Percentiles rank a stretch among this genome's conserved stretches.
Conservation (phyloP, 768 basidiomycete species). For the Pleurotus sapidus region DNA sequence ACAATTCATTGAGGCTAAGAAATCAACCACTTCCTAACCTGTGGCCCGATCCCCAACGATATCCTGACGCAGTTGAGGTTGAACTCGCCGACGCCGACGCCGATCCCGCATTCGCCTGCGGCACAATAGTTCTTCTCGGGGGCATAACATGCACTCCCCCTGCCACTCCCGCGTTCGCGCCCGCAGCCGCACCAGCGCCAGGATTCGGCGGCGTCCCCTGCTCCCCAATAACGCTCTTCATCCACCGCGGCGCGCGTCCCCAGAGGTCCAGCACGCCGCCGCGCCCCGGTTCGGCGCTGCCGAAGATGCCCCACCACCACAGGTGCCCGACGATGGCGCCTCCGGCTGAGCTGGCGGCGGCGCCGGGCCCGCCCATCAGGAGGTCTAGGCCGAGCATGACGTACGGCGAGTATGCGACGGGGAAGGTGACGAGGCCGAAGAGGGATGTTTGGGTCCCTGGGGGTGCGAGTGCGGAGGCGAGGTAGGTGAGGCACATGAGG, state of each 20-base stretch:
- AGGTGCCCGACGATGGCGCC: slow-evolving; percentile 77
- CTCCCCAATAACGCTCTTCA: slow-evolving; percentile 48
- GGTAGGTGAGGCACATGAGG: slow-evolving; percentile 64
- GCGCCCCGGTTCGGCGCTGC: slow-evolving; percentile 39
- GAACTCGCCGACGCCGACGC: slow-evolving; percentile 1
- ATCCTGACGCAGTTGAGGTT: slow-evolving; percentile 14
- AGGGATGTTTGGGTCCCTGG: slow-evolving; percentile 67
- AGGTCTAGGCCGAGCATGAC: slow-evolving; percentile 72
- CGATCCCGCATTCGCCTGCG: slow-evolving; percentile 3
- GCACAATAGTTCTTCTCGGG: slow-evolving; percentile 34
- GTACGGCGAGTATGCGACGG: slow-evolving; percentile 72
- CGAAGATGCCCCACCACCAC: slow-evolving; percentile 79
- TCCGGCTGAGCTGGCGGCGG: slow-evolving; percentile 55
- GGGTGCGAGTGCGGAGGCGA: slow-evolving; percentile 64
- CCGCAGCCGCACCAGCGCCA: slow-evolving; percentile 29
- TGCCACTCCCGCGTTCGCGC: slow-evolving; percentile 34
- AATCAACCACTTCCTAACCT: slow-evolving; percentile 35
- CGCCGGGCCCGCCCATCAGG: slow-evolving; percentile 54
- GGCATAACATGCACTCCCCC: slow-evolving; percentile 59
- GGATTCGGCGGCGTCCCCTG: slow-evolving; percentile 21
- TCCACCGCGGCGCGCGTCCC: slow-evolving; percentile 59
- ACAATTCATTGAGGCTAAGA: too few relatives aligned
- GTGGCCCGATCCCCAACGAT: slow-evolving; percentile 54
- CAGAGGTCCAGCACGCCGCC: slow-evolving; percentile 37
- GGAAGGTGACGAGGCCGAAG: slow-evolving; percentile 76